Percentiles rank a stretch among this genome's conserved stretches.
These are phyloP conservation scores for Taphrina flavorubra DNA, from an alignment of 1,139 yeast genomes.

Conservation along the genomic window DNA sequence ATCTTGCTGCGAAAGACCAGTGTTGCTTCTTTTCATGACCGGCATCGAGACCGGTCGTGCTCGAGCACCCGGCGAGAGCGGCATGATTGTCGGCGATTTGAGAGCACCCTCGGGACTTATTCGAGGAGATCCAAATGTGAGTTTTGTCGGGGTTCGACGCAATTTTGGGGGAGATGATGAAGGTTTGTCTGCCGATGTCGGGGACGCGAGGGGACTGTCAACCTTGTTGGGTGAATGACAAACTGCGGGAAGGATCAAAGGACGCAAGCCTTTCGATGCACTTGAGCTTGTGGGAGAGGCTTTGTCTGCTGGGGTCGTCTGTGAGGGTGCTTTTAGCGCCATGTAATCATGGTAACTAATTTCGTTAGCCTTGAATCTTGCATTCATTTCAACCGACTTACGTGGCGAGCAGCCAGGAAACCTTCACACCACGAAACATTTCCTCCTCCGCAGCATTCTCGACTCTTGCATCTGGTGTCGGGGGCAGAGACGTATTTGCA, in stretches of 20 bases:
- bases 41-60: slow-evolving; percentile 1
- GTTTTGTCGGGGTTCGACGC: slow-evolving; percentile 16
- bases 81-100: not conserved
- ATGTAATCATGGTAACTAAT: slow-evolving; percentile 21
- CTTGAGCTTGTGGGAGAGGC: slow-evolving; percentile 7
- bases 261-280: slow-evolving; percentile 7
- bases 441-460: slow-evolving; percentile 11
- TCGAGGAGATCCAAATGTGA: slow-evolving; percentile 7
- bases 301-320: not conserved
- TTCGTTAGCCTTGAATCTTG: not conserved
- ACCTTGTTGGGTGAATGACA: not conserved
- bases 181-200: not conserved
- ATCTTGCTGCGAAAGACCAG: slow-evolving; percentile 19
- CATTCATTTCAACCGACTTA: not conserved
- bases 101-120: slow-evolving; percentile 11
- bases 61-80: not conserved
- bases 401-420: slow-evolving; percentile 25
- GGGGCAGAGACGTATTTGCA: not conserved
- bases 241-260: slow-evolving; percentile 16
- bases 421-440: slow-evolving; percentile 36
- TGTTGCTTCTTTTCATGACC: slow-evolving; percentile 2
- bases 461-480: not conserved
- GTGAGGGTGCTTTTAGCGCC: not conserved
- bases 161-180: not conserved
- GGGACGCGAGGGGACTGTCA: not conserved